Percentiles rank a stretch among this genome's conserved stretches.
Conservation (phyloP, 129 eudicot genomes). For the Flaveria robusta region DNA sequence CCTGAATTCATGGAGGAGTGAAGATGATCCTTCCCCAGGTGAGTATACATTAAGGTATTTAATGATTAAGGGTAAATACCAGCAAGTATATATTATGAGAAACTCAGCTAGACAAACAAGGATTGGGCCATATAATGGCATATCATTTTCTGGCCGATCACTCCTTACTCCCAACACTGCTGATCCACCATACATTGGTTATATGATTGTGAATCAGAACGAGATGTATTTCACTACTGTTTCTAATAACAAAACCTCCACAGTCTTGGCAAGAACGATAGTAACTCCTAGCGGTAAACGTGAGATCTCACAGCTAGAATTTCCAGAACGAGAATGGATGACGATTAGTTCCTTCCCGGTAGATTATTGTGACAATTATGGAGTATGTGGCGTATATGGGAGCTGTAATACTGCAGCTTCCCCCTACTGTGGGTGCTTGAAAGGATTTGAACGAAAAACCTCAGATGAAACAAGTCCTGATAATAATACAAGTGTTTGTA, state of each 20-base stretch:
- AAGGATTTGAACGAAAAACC: conserved; percentile 32
- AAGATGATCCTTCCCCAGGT: conserved; percentile 33
- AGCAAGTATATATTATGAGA: conserved; percentile 8
- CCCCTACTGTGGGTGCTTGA: conserved; percentile 36
- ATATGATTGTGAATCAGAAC: conserved; percentile 7
- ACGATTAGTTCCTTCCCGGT: conserved; percentile 7
- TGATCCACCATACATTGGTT: background rate
- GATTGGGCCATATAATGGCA: conserved; percentile 23
- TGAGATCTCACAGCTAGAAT: background rate
- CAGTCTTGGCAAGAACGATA: background rate
- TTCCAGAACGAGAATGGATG: conserved; percentile 6
- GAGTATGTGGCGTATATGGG: conserved; percentile 26
- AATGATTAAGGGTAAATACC: conserved; percentile 18
- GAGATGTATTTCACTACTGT: conserved; percentile 17
- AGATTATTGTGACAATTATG: conserved; percentile 31
- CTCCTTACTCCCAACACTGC: background rate
- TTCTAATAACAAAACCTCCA: background rate
- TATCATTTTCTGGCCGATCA: conserved; percentile 15
- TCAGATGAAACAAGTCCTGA: conserved; percentile 9
- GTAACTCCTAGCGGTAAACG: conserved; percentile 21
- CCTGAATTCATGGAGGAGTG: conserved; percentile 27
- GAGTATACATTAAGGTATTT: conserved; percentile 9
- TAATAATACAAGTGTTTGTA: conserved; percentile 30
- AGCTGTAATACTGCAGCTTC: conserved; percentile 18
- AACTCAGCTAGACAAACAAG: conserved; percentile 17